A percentile compares a stretch with the other conserved stretches of the same genome.
Conservation (phyloP, 2,329 filamentous ascomycete species). For the Furcasterigmium sp. region DNA sequence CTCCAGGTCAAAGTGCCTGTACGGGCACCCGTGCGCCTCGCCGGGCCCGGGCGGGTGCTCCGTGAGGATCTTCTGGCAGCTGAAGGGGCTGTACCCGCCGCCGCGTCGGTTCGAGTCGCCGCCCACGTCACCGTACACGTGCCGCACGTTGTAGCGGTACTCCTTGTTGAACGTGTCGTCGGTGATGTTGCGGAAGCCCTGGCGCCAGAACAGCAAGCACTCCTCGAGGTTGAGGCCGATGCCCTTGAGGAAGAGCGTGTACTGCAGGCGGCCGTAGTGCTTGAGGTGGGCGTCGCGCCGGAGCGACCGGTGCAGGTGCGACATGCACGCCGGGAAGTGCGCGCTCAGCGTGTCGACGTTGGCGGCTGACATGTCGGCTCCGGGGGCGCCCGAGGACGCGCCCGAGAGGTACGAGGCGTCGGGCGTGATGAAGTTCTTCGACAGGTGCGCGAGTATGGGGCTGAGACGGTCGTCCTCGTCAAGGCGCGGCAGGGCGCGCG, state of each 20-base stretch:
- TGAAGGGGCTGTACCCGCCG: slow-evolving; percentile 84
- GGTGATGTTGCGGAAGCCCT: slow-evolving; percentile 76
- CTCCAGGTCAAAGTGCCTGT: slow-evolving; percentile 84
- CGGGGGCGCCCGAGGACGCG: slow-evolving; percentile 58
- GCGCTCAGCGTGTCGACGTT: slow-evolving; percentile 75
- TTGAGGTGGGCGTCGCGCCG: slow-evolving; percentile 88
- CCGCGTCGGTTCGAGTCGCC: slow-evolving; percentile 84
- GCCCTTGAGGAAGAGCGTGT: slow-evolving; percentile 93
- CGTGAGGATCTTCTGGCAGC: slow-evolving; percentile 90
- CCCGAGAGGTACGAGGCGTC: slow-evolving; percentile 71
- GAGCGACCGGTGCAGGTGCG: slow-evolving; percentile 78
- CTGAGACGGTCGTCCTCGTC: slow-evolving; percentile 92
- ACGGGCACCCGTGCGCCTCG: slow-evolving; percentile 93
- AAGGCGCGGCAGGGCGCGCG: slow-evolving; percentile 82
- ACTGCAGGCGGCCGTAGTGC: slow-evolving; percentile 89
- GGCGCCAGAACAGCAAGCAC: slow-evolving; percentile 86
- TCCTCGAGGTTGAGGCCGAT: slow-evolving; percentile 91
- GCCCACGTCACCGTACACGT: slow-evolving; percentile 90
- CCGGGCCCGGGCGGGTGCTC: slow-evolving; percentile 83
- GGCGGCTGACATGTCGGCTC: slow-evolving; percentile 69
- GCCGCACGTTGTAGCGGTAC: slow-evolving; percentile 95
- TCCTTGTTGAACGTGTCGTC: slow-evolving; percentile 97
- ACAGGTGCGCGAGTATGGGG: slow-evolving; percentile 68
- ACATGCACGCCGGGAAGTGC: slow-evolving; percentile 92
- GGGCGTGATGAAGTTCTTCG: slow-evolving; percentile 90